Conservation (phyloP, 1,139 yeast genomes). For the Geotrichum restrictum region DNA sequence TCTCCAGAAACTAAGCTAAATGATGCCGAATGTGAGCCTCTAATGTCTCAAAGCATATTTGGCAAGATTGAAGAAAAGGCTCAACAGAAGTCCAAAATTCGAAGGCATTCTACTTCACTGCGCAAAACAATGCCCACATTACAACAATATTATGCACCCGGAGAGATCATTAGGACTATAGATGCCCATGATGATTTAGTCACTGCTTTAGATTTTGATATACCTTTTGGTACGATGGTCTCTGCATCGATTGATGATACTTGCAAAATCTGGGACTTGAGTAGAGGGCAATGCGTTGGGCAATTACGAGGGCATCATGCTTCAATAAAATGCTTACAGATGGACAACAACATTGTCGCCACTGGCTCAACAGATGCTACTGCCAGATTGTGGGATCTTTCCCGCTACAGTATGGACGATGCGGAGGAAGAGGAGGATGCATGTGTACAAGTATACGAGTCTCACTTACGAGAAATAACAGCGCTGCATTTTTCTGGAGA, state of each 20-base stretch:
- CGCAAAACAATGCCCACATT: constrained; percentile 56
- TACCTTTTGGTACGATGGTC: constrained; percentile 68
- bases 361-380: constrained; percentile 65
- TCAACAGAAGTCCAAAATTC: constrained; percentile 19
- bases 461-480: constrained; percentile 62
- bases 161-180: constrained; percentile 50
- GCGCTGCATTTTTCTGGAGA: constrained; percentile 52
- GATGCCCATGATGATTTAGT: constrained; percentile 53
- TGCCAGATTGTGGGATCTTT: constrained; percentile 56
- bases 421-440: constrained; percentile 30
- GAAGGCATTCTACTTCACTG: constrained; percentile 24
- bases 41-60: constrained; percentile 42
- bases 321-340: constrained; percentile 54
- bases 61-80: constrained; percentile 37
- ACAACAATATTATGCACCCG: constrained; percentile 59
- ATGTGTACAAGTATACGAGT: constrained; percentile 50
- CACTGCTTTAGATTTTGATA: constrained; percentile 58
- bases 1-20: neutral
- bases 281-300: constrained; percentile 43
- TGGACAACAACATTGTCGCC: constrained; percentile 51
- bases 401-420: constrained; percentile 31
- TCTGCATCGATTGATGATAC: constrained; percentile 78
- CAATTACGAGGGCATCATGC: constrained; percentile 42
- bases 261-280: constrained; percentile 80
- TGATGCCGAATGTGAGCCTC: constrained; percentile 5